Evolutionary conservation across 148 eudicot genomes (phyloP).

Genomic region (Limonium bicolor): DNA sequence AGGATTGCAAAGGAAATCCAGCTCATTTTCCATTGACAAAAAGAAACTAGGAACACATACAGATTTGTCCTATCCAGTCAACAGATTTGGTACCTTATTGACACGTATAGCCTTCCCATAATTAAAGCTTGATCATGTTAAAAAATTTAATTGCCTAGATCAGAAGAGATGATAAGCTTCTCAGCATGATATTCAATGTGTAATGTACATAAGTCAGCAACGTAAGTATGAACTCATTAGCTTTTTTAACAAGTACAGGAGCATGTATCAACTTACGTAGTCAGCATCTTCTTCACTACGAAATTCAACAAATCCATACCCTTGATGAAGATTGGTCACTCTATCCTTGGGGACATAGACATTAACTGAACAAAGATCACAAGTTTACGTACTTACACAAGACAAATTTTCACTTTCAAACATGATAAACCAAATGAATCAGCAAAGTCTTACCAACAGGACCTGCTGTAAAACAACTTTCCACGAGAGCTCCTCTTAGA

Average conservation of each 20-base stretch:
- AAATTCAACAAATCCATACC: constrained; percentile 97
- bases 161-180: constrained; percentile 7
- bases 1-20: no score
- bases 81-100: constrained; percentile 51
- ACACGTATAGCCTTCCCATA: constrained; percentile 87
- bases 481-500: constrained; percentile 72
- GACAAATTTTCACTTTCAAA: neutral
- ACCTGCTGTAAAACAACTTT: constrained; percentile 87
- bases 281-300: constrained; percentile 99
- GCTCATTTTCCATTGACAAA: no score
- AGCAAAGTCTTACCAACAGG: constrained; percentile 54
- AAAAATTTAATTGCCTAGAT: constrained; percentile 91
- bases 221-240: no score
- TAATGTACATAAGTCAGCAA: no score
- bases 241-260: no score
- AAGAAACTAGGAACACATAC: no score
- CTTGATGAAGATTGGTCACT: constrained; percentile 97
- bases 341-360: constrained; percentile 99
- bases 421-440: neutral
- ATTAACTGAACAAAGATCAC: constrained; percentile 39
- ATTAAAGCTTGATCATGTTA: constrained; percentile 93
- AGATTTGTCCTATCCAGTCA: no score
- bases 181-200: no score
- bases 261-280: constrained; percentile 52
- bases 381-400: neutral